Base-by-base conservation (phyloP, 805 yeast species). In the Cyberlindnera samutprakarnensis region DNA sequence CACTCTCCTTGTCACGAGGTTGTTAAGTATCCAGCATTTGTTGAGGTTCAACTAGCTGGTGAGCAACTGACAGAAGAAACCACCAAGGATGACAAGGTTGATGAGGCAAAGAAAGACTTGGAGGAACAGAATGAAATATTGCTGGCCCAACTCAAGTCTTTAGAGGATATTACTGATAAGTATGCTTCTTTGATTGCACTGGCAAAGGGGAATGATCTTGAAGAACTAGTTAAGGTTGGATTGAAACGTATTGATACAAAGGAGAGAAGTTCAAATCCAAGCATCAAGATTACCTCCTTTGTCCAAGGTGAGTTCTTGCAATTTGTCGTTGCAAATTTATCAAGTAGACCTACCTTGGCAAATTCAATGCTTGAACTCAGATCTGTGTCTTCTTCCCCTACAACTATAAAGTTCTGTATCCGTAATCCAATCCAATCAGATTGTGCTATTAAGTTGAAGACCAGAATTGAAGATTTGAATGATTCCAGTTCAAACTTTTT, bases 51-150 rank as follows among this genome's bases (percentile, higher is more conserved):
- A 19, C 21, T 25, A 6, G 21, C 15, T 12, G 12, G 14, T n/a
- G 10, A 18, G 9, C 17, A 12, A 17, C 17, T 18, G 28, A 16
- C 13, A 7, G 20, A 14, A 12, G 19, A 15, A 11, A 16, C 10
- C 14, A 25, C 11, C 12, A 12, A 10, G 11, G 12, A 25, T 15
- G 11, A 16, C 6, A n/a, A 16, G 28, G 6, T n/a, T 1, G 23
- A 38, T n/a, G 20, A 28, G 6, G 12, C 24, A n/a, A 17, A 30
- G 8, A 38, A 32, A 15, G 30, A 35, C 25, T 32, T 38, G 2
- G 27, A 28, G 7, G 42, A 37, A 14, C 37, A 42, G 24, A n/a
- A n/a, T n/a, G n/a, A n/a, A n/a, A n/a, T n/a, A n/a, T n/a, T n/a
- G n/a, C 31, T 42, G 8, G 13, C n/a, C n/a, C 25, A 31, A 4